Evolutionary conservation across 768 basidiomycete genomes (phyloP), one percentile per base, ranked within the genome.

Genomic region (Phaffia tasmanica): DNA sequence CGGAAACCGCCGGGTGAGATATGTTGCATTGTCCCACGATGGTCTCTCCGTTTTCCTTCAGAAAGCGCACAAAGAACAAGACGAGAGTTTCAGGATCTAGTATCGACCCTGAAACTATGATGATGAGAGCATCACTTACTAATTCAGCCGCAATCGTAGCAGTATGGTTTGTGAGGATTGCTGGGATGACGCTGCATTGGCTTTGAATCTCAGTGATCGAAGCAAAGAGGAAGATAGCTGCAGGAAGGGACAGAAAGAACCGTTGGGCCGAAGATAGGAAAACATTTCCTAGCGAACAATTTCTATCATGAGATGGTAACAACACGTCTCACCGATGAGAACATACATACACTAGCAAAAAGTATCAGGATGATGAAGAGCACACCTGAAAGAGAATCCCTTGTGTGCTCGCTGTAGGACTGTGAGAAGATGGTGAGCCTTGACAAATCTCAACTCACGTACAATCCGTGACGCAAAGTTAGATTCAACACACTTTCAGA

Each of bases 91-190:
- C 25, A 57, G 51, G 48, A 18, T 21, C 35, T 18, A 61, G n/a
- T 30, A 14, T 9, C 30, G 30, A 8, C 30, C 27, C 50, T 18
- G 23, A 25, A 18, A 29, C 9, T 8, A 30, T 42, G 49, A 60
- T 30, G 25, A 27, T 19, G 42, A 54, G 58, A 16, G 9, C 19
- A 11, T 7, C 16, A 77, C 80, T 72, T 32, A 84, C 87, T 72
- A 94, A 80, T 76, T 93, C 86, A 27, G 86, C 90, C 49, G 91
- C 89, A 69, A 98, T 91, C 18, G 92, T 95, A n/a, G 91, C 89
- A 0, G 88, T 91, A 75, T 90, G 89, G 75, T 90, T 93, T 16
- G 93, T 98, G 50, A 93, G 84, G 70, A 98, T 87, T 3, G 86
- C 89, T 0, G 93, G 93, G 1, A 94, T 78, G 65, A 98, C 93